A percentile compares a stretch with the other conserved stretches of the same genome.
These are phyloP conservation scores for Quercus phellos DNA, from an alignment of 331 rosid genomes.

Conservation along the genomic window DNA sequence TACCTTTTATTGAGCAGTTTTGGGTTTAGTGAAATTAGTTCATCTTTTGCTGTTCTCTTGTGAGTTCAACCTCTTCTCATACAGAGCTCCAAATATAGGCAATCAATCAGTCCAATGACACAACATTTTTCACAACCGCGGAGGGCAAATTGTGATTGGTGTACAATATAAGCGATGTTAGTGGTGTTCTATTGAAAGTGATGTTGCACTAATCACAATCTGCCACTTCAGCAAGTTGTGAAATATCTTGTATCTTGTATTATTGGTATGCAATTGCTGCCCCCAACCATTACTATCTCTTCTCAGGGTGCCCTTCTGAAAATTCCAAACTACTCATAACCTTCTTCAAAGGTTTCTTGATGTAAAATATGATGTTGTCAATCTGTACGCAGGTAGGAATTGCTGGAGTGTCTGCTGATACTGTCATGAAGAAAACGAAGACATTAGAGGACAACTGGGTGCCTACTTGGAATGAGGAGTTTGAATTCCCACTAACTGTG, in stretches of 20 bases:
- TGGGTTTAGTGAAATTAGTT: neutral
- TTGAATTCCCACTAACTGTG: constrained; percentile 63
- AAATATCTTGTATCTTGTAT: too few relatives aligned
- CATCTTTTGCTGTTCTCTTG: neutral
- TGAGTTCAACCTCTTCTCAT: too few relatives aligned
- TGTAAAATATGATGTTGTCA: constrained; percentile 5
- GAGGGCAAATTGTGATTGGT: too few relatives aligned
- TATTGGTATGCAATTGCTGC: neutral
- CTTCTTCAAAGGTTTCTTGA: neutral
- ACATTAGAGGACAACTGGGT: constrained; percentile 78
- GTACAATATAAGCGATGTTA: too few relatives aligned
- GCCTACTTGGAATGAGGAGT: constrained; percentile 79
- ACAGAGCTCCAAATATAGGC: too few relatives aligned
- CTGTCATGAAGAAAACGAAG: constrained; percentile 70
- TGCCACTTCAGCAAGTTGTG: too few relatives aligned
- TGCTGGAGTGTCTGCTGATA: constrained; percentile 83
- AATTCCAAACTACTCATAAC: neutral
- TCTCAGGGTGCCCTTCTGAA: neutral
- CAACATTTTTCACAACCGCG: too few relatives aligned
- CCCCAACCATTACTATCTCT: neutral
- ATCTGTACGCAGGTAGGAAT: constrained; percentile 68
- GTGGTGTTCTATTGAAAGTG: too few relatives aligned
- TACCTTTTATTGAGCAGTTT: neutral
- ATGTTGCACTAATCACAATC: too few relatives aligned
- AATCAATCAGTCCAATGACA: too few relatives aligned